Evolutionary conservation across 2,329 filamentous ascomycete genomes (phyloP).

Genomic region (Xylaria sp.): DNA sequence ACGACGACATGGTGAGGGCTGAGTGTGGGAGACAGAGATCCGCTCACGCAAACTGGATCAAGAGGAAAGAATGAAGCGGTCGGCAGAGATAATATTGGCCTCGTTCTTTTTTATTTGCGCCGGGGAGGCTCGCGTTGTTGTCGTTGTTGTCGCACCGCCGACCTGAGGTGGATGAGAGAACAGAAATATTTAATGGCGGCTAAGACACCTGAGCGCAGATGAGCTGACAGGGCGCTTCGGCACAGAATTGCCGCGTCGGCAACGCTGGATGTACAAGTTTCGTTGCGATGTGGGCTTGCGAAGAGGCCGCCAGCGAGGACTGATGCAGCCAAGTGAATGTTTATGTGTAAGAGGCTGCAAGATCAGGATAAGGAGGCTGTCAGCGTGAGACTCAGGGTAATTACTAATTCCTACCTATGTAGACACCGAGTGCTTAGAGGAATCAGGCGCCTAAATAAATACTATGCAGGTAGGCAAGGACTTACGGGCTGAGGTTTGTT

Average conservation of each 20-base stretch:
- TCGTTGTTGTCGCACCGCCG: background rate
- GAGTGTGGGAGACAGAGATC: background rate
- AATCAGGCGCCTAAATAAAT: no score
- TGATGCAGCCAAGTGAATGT: conserved; percentile 35
- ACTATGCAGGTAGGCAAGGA: no score
- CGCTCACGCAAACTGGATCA: background rate
- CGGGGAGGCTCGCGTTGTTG: background rate
- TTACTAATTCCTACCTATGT: no score
- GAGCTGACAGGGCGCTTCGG: conserved; percentile 12
- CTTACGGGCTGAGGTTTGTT: background rate
- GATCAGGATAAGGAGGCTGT: background rate
- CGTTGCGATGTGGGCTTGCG: conserved; percentile 12
- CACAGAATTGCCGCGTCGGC: conserved; percentile 32
- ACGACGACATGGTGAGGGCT: conserved; percentile 43
- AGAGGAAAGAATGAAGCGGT: background rate
- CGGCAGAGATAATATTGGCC: background rate
- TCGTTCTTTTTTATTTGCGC: conserved; percentile 13
- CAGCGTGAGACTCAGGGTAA: no score
- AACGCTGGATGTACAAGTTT: conserved; percentile 23
- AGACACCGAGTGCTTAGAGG: no score
- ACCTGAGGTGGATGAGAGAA: background rate
- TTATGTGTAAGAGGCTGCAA: background rate
- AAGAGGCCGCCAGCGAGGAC: conserved; percentile 26
- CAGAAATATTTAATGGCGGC: conserved; percentile 22
- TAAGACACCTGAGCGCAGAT: conserved; percentile 29